These are phyloP conservation scores for Spergularia marina DNA, from an alignment of 148 eudicot genomes.

Conservation along the genomic window DNA sequence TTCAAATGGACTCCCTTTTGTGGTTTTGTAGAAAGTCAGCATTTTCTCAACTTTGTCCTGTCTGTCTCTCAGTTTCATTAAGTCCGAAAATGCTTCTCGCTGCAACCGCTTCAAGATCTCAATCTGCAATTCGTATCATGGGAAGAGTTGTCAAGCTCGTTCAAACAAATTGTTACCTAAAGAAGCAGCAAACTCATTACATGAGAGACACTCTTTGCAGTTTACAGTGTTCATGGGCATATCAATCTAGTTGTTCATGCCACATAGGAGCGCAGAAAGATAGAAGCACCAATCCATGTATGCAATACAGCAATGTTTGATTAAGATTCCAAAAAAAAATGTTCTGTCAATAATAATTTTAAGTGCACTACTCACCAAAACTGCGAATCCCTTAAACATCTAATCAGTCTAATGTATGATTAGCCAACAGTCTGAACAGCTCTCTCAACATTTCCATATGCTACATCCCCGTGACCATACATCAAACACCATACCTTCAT, in stretches of 20 bases:
- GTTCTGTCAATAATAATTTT: neutral
- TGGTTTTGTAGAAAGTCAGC: constrained; percentile 52
- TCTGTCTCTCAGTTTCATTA: constrained; percentile 95
- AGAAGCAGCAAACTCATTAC: constrained; percentile 35
- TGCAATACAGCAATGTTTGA: neutral
- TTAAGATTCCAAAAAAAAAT: neutral
- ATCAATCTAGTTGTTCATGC: neutral
- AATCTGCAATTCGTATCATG: constrained; percentile 67
- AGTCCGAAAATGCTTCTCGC: constrained; percentile 88
- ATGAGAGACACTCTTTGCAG: neutral
- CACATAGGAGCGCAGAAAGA: neutral
- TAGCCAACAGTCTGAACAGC: neutral
- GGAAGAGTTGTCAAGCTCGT: constrained; percentile 51
- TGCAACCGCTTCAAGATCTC: constrained; percentile 96
- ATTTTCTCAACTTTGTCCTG: constrained; percentile 83
- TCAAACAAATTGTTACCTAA: constrained; percentile 40
- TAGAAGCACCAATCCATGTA: neutral
- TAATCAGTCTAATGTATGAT: neutral
- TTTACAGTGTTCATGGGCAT: neutral
- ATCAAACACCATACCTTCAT: neutral
- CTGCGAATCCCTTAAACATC: neutral
- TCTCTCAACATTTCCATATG: neutral
- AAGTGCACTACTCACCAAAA: neutral
- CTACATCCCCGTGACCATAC: neutral
- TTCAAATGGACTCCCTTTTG: constrained; percentile 71